Evolutionary conservation across 192 early-diverging fungal species (phyloP), one percentile per base, ranked within the genome.

Genomic region (Dissophora globulifera): DNA sequence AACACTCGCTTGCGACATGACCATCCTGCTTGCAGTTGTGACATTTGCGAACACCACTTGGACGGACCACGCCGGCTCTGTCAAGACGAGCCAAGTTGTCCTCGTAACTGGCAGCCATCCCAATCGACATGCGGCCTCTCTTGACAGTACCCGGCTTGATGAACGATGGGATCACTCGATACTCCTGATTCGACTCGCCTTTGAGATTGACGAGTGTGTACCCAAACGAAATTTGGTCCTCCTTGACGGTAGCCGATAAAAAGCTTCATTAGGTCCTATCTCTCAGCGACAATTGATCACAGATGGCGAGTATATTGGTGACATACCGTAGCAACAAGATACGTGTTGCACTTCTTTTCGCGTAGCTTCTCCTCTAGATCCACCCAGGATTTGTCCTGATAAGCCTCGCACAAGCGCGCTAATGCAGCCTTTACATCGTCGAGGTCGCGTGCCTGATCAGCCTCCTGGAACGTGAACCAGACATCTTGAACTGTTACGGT

Each of bases 11-110:
- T 15, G 66, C 57, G 31, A 64, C 49, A 45, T 88, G 87, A 41
- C 87, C 87, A n/a, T 53, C 54, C 70, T 85, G 29, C 62, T 79
- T 63, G 62, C 85, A 89, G 62, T 68, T 78, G 76, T 79, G 75
- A 68, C 86, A 85, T 48, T 61, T 51, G 43, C 64, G 62, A n/a
- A 75, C 19, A 13, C 70, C 62, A 23, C 70, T 75, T 16, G 70
- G 57, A n/a, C 62, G 62, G 15, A 75, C 62, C 3, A 75, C 56
- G 7, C 70, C 70, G 0, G 49, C 62, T 3, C 35, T 13, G 0
- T 57, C 56, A 26, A 75, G 57, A 41, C 70, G 54, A 7, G 30
- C 26, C 31, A 59, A 49, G 50, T 75, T 75, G 26, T 75, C 70
- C 19, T 75, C 62, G 17, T 65, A 65, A 42, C 42, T 65, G 6